phyloP scores from a whole-genome alignment of 2,329 filamentous ascomycete species.

The Blastomyces emzantsi region DNA sequence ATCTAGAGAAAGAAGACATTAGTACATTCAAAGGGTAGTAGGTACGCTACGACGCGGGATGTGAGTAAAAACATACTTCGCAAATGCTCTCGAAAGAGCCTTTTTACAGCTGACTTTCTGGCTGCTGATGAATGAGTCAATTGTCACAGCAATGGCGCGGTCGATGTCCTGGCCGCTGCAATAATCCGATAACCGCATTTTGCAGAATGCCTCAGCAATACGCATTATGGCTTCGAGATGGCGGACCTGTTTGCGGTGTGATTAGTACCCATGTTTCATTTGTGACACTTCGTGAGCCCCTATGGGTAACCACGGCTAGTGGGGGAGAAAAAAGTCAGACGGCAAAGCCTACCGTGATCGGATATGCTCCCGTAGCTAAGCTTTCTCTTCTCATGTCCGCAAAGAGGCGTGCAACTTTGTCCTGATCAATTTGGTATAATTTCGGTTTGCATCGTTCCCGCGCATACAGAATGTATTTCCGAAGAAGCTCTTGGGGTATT shows the following conservation, averaged over 20 bases:
- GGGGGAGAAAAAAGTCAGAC: not conserved
- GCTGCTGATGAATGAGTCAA: constrained; percentile 90
- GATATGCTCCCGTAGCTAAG: constrained; percentile 88
- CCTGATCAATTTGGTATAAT: constrained; percentile 94
- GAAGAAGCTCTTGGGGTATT: constrained; percentile 79
- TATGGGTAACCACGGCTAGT: not conserved
- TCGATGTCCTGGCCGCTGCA: constrained; percentile 86
- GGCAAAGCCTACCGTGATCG: constrained; percentile 73
- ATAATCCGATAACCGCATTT: constrained; percentile 97
- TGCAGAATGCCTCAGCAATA: constrained; percentile 87
- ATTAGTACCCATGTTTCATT: not conserved
- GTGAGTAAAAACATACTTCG: constrained; percentile 65
- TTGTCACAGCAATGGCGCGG: constrained; percentile 90
- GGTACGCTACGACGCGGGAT: not conserved
- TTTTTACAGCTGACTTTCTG: constrained; percentile 99
- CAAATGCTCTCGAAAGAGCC: constrained; percentile 84
- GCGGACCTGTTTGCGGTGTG: constrained; percentile 56
- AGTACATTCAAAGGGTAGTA: not conserved
- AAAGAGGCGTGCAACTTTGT: constrained; percentile 90
- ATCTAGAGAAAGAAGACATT: constrained; percentile 10
- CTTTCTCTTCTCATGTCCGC: constrained; percentile 93
- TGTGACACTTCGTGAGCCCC: not conserved
- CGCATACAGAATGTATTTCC: constrained; percentile 96
- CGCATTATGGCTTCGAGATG: constrained; percentile 97
- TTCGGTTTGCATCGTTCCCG: constrained; percentile 83